Evolutionary conservation across 805 yeast species (phyloP).

Genomic region (Lachancea quebecensis): DNA sequence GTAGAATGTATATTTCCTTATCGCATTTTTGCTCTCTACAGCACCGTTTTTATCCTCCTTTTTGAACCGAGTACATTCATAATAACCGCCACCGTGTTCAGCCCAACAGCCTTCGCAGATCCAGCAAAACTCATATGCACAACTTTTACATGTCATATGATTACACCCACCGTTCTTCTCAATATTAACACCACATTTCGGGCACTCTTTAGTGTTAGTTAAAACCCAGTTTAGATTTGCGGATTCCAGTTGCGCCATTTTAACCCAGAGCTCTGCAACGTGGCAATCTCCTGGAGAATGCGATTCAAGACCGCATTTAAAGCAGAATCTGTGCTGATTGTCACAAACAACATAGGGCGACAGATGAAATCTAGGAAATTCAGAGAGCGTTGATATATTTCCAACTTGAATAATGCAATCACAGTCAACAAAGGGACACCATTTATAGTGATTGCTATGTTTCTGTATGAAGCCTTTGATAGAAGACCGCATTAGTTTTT

Average conservation of each 20-base stretch:
- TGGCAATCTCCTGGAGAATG: conserved; percentile 84
- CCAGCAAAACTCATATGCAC: conserved; percentile 87
- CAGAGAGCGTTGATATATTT: conserved; percentile 24
- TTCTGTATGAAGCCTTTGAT: conserved; percentile 47
- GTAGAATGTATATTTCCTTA: conserved; percentile 19
- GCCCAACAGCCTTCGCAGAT: conserved; percentile 76
- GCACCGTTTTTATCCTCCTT: conserved; percentile 32
- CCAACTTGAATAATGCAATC: conserved; percentile 44
- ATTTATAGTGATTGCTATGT: conserved; percentile 42
- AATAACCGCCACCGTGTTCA: conserved; percentile 55
- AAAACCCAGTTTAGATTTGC: conserved; percentile 85
- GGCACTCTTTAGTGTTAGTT: conserved; percentile 80
- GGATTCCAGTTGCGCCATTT: conserved; percentile 76
- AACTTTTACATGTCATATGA: conserved; percentile 84
- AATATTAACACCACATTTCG: conserved; percentile 69
- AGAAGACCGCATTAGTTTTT: conserved; percentile 30
- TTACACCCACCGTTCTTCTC: conserved; percentile 97
- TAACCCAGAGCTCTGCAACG: conserved; percentile 62
- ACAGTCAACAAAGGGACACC: conserved; percentile 89
- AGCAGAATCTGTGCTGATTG: conserved; percentile 68
- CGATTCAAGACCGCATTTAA: conserved; percentile 62
- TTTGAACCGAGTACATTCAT: conserved; percentile 58
- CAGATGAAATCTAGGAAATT: conserved; percentile 22
- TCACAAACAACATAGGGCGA: conserved; percentile 68
- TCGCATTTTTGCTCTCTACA: conserved; percentile 34